Conservation (phyloP, 805 yeast species). For the Starmerella geochares region DNA sequence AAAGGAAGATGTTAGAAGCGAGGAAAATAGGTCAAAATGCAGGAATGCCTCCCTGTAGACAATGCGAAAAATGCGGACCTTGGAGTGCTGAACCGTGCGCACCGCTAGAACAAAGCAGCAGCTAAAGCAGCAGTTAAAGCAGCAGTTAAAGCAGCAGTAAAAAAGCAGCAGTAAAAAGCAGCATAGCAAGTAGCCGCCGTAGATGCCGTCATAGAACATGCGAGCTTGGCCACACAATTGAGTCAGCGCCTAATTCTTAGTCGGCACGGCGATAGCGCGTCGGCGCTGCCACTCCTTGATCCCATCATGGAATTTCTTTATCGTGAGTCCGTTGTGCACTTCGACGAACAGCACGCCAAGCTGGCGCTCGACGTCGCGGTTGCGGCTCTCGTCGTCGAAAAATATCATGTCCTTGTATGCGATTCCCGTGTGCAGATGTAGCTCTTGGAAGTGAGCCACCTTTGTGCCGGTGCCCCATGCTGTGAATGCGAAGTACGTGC, state of each 20-base stretch:
- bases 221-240: no score
- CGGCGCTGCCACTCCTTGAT: constrained; percentile 22
- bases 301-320: constrained; percentile 19
- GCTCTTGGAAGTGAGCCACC: constrained; percentile 43
- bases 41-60: neutral
- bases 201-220: no score
- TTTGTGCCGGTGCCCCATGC: constrained; percentile 39
- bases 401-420: constrained; percentile 45
- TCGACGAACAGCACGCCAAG: constrained; percentile 63
- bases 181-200: no score
- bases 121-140: no score
- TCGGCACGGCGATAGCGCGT: neutral
- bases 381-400: constrained; percentile 73
- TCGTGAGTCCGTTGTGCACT: constrained; percentile 41
- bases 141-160: no score
- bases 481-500: constrained; percentile 39
- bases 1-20: neutral
- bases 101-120: no score
- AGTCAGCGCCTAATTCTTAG: neutral
- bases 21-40: neutral
- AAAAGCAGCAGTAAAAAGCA: no score
- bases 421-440: constrained; percentile 41
- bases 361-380: constrained; percentile 55
- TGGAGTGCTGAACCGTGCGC: neutral
- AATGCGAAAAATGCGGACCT: neutral